Base-by-base conservation (phyloP, 164 flowering plant species). In the Stephania japonica region DNA sequence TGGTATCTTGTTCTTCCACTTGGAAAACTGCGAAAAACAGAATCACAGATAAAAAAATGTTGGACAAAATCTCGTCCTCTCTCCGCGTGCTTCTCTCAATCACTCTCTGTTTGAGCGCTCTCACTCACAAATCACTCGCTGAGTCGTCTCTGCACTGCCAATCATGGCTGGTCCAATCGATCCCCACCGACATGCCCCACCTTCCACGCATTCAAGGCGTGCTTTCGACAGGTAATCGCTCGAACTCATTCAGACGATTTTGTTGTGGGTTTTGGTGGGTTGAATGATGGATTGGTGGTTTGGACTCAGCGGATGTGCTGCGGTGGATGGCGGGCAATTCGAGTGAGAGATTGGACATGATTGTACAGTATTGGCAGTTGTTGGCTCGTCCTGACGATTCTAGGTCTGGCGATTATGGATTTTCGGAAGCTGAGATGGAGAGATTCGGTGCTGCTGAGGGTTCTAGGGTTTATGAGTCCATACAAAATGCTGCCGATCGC, bases 131-230 rank as follows among this genome's bases (percentile, higher is more conserved):
- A 14, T 19, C 65, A 42, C 53, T 62, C 68, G 18, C 80, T 11
- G 63, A 44, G 5, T 69, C 79, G 9, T 18, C 74, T 14, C 56
- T 70, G 42, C 74, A 75, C 26, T 94, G 98, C 89, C 85, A 89
- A 80, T 93, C 96, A 61, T 94, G 97, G 97, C 81, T 92, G 1
- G 98, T 92, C 65, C 98, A 94, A 61, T 94, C 98, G 4, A 88
- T 94, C 59, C 97, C 97, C 69, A 88, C 93, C 65, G 87, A 92
- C 78, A 94, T 91, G 94, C 93, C 97, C 67, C 73, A 83, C 27
- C 98, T 94, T 71, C 76, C 76, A 73, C 91, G n/a, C 27, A 91
- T 94, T 70, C 79, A 87, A 19, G 97, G 97, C 66, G 90, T 91
- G 44, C 89, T 92, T 66, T 83, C 93, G 72, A 83, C 94, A 5